Conservation (phyloP, 2,329 filamentous ascomycete species). For the Sclerotinia nivalis region DNA sequence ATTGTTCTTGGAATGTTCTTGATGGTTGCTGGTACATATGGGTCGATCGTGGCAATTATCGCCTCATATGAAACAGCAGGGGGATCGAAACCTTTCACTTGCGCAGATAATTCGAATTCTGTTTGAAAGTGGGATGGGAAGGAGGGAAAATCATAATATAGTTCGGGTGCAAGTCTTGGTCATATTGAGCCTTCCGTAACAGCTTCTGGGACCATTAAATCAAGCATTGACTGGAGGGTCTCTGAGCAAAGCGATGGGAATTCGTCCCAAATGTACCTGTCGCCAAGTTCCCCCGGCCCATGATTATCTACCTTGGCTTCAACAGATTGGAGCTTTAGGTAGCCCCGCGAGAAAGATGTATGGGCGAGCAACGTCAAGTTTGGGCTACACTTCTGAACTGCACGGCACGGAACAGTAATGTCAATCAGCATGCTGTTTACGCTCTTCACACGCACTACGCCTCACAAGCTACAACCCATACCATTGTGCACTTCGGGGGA, state of each 20-base stretch:
- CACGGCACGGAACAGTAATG: too few relatives aligned
- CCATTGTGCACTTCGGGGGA: too few relatives aligned
- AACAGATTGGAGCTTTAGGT: too few relatives aligned
- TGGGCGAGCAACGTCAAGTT: too few relatives aligned
- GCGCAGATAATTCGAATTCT: slow-evolving; percentile 17
- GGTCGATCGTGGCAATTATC: slow-evolving; percentile 16
- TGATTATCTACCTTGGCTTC: neutral
- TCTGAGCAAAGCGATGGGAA: too few relatives aligned
- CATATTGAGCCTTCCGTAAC: neutral
- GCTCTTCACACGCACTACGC: neutral
- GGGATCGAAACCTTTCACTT: neutral
- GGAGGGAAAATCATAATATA: neutral
- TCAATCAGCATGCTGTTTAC: too few relatives aligned
- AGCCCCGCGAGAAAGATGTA: neutral
- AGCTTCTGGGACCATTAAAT: too few relatives aligned
- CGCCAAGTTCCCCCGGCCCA: neutral
- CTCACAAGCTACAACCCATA: neutral
- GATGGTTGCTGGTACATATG: slow-evolving; percentile 20
- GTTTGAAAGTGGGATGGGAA: neutral
- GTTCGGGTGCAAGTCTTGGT: neutral
- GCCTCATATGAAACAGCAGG: neutral
- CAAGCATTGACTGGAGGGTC: too few relatives aligned
- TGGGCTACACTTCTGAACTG: too few relatives aligned
- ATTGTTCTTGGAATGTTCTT: slow-evolving; percentile 11
- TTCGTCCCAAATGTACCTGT: neutral